phyloP scores from a whole-genome alignment of 1,139 yeast species.

The Yamadazyma sp. region DNA sequence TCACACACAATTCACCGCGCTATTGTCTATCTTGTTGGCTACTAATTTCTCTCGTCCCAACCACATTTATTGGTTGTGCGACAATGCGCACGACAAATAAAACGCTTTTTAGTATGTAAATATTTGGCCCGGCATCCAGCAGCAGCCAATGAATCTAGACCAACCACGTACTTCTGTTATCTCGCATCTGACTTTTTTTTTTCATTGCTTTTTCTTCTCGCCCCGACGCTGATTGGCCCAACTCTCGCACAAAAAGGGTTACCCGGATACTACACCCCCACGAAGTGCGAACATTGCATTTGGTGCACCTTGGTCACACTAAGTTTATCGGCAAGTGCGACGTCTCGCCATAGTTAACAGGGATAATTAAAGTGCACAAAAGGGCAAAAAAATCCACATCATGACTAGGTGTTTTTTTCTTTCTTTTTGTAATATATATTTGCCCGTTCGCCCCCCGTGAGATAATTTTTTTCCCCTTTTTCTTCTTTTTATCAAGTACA shows the following conservation, averaged over 20 bases:
- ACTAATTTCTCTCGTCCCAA: neutral
- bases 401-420: neutral
- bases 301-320: no score
- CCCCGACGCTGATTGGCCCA: no score
- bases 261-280: no score
- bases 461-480: conserved; percentile 5
- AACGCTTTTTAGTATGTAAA: neutral
- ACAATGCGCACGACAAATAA: neutral
- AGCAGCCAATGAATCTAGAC: neutral
- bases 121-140: neutral
- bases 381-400: neutral
- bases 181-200: no score
- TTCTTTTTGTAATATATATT: neutral
- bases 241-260: no score
- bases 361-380: neutral
- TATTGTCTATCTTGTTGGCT: neutral
- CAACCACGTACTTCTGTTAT: no score
- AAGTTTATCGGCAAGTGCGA: no score
- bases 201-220: no score
- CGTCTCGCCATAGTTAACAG: no score
- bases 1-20: no score
- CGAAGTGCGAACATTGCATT: no score
- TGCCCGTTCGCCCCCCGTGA: conserved; percentile 7
- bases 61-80: neutral
- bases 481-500: neutral